These are phyloP conservation scores for Alternaria panax DNA, from an alignment of 2,329 filamentous ascomycete genomes.

Conservation along the genomic window DNA sequence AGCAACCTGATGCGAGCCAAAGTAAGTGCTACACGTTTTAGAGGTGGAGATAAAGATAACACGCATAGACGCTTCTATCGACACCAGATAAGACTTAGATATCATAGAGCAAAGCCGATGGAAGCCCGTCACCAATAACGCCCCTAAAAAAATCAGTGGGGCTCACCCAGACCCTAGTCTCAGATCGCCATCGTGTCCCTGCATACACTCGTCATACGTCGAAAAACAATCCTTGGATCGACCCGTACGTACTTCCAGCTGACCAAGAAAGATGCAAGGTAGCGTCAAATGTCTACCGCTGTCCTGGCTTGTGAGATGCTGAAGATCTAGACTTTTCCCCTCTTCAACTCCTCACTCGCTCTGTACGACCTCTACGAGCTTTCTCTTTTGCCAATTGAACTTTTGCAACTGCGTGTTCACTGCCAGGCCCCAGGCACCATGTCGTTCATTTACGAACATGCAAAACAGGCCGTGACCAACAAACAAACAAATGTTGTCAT, in stretches of 20 bases:
- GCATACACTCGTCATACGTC: constrained; percentile 29
- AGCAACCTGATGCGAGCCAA: neutral
- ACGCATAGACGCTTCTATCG: neutral
- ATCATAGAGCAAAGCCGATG: neutral
- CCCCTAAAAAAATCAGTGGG: constrained; percentile 15
- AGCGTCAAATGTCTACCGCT: constrained; percentile 10
- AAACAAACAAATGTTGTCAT: constrained; percentile 60
- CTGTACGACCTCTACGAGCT: neutral
- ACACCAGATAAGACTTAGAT: neutral
- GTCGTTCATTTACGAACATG: constrained; percentile 10
- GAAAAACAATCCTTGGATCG: constrained; percentile 2
- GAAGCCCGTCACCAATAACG: neutral
- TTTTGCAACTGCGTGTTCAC: neutral
- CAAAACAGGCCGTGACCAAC: constrained; percentile 33
- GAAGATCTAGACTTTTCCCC: neutral
- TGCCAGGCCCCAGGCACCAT: constrained; percentile 5
- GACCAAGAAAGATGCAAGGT: constrained; percentile 20
- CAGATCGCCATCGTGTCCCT: constrained; percentile 19
- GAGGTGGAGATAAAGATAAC: neutral
- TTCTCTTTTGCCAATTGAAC: neutral
- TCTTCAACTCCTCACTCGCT: neutral
- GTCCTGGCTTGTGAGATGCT: neutral
- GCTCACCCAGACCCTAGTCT: constrained; percentile 16
- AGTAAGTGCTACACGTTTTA: neutral
- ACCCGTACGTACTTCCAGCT: constrained; percentile 14